Base-by-base conservation (phyloP, 2,329 filamentous ascomycete species). In the Ophiocordyceps robertsii region DNA sequence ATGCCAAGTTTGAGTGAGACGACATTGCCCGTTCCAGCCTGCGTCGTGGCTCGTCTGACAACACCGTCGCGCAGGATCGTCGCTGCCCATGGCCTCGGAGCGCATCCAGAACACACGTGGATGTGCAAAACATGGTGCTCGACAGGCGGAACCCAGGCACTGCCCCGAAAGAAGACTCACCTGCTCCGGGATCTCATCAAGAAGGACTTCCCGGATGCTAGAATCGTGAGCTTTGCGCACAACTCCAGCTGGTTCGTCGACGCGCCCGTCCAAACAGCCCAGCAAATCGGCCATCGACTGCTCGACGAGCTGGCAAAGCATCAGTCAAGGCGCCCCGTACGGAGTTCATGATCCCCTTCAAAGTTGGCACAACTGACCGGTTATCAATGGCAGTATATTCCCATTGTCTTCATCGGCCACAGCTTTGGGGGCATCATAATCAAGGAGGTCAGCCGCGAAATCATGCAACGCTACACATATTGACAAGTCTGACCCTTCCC, bases 401-500 rank as follows among this genome's bases (percentile, higher is more conserved):
- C 49, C 13, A 44, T 51, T 6, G 44, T 52, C 11, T 53, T 53
- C 27, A 44, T 52, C 2, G 47, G 49, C 5, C 48, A 52, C 6
- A 52, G 50, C 39, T 46, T 52, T n/a, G 50, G 49, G 2, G 49
- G 49, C 2, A 50, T 52, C 7, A 44, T 52, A 16, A 49, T 52
- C 5, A 52, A 52, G 16, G 37, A 52, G 39, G 46, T 48, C 9
- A 19, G 24, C 24, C 24, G 7, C 9, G 24, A 27, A 27, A 27
- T 27, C 24, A 9, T 2, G 24, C 24, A 27, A 27, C 24, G 24
- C 24, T 27, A 27, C 9, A 27, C 6, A 6, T 27, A 27, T 27
- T 27, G 24, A 2, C 24, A 3, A 27, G 24, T 27, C 24, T 27
- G 9, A 27, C 24, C 24, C 24, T 27, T 27, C 24, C 4, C 27